Base-by-base conservation (phyloP, 495 filamentous ascomycete species). In the Aspergillus heteromorphus region DNA sequence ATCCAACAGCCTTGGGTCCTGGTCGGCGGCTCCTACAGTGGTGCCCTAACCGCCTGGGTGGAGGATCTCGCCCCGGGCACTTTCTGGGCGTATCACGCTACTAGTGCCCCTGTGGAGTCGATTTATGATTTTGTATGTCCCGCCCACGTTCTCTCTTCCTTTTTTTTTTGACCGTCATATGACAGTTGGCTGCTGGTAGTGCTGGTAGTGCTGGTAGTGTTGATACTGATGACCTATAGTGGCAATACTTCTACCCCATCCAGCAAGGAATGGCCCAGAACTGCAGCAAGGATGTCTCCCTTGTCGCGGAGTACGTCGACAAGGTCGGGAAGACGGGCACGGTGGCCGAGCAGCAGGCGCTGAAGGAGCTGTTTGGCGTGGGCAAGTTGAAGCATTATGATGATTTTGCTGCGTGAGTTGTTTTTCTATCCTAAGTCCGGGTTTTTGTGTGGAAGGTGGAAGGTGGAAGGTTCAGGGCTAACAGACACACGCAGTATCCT, bases 51-150 rank as follows among this genome's bases (percentile, higher is more conserved):
- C 4, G 83, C 78, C 0, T 88, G 85, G 85, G 77, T 77, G 6
- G 79, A 78, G n/a, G 70, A 71, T 1, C 69, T 75, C 17, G 70
- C 79, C 5, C 83, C 83, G 0, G 84, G 83, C 8, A 85, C 82
- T 0, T 84, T 85, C 65, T 87, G 83, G 83, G 84, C 83, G 1
- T 86, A 85, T 56, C 79, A 84, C 57, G 77, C 81, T 20, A 82
- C 80, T 23, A 83, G 79, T 58, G 84, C 79, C 2, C 79, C 81
- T 4, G 84, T 88, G 0, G 73, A 88, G 60, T 76, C 83, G 3
- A 76, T 87, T 21, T 74, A 75, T 5, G 73, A 86, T 55, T 87
- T 81, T 56, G 68, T 71, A 27, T n/a, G n/a, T n/a, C n/a, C n/a
- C n/a, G n/a, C n/a, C n/a, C n/a, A n/a, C n/a, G n/a, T n/a, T n/a